These are phyloP conservation scores for Delphinella strobiligena DNA, from an alignment of 2,329 filamentous ascomycete species.

Conservation along the genomic window DNA sequence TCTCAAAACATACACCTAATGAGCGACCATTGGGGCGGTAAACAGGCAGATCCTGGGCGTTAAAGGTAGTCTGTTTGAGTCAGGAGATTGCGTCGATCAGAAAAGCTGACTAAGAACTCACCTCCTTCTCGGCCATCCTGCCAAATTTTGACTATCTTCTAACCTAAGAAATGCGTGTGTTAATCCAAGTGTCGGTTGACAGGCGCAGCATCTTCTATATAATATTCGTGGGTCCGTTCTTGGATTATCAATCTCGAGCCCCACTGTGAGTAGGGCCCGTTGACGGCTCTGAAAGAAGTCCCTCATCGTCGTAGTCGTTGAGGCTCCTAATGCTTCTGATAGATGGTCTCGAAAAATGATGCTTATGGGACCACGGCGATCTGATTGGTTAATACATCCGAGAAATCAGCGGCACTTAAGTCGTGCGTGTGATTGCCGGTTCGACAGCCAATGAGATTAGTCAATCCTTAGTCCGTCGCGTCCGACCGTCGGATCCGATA, in stretches of 20 bases:
- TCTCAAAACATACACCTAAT: constrained; percentile 7
- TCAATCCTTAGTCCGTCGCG: no score
- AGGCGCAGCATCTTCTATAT: not conserved
- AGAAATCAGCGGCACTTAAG: no score
- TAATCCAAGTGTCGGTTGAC: not conserved
- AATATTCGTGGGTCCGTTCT: not conserved
- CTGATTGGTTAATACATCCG: no score
- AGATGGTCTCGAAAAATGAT: not conserved
- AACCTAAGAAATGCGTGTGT: not conserved
- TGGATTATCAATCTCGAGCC: not conserved
- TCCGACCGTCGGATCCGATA: no score
- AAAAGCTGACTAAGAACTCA: not conserved
- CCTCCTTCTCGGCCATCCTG: constrained; percentile 8
- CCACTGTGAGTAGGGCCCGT: not conserved
- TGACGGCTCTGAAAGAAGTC: not conserved
- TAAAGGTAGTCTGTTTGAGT: not conserved
- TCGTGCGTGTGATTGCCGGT: no score
- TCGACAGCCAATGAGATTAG: no score
- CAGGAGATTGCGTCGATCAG: no score
- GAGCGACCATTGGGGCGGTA: constrained; percentile 8
- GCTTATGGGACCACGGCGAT: no score
- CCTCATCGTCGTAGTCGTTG: not conserved
- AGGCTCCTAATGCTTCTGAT: not conserved
- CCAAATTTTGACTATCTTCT: not conserved
- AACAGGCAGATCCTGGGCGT: constrained; percentile 3